phyloP scores from a whole-genome alignment of 805 yeast species.

The Teunomyces funiuensis region DNA sequence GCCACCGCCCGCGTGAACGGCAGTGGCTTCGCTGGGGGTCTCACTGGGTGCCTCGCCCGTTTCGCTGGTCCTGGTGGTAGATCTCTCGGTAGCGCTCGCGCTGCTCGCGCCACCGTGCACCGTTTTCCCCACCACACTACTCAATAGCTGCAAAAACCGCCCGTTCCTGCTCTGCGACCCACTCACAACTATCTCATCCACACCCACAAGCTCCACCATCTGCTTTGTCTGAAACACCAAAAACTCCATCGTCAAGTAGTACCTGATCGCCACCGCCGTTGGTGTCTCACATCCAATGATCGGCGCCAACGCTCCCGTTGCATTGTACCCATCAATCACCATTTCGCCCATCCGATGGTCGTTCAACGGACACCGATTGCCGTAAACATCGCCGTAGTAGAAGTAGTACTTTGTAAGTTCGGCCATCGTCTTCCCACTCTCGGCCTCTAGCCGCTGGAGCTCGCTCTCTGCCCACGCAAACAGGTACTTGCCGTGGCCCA shows the following conservation, averaged over 20 bases:
- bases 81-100: too few species aligned
- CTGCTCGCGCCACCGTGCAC: slow-evolving; percentile 27
- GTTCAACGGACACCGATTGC: slow-evolving; percentile 58
- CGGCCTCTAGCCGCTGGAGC: slow-evolving; percentile 22
- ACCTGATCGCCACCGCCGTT: slow-evolving; percentile 38
- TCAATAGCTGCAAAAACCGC: slow-evolving; percentile 30
- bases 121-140: slow-evolving; percentile 17
- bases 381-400: slow-evolving; percentile 56
- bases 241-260: slow-evolving; percentile 50
- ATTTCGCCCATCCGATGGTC: slow-evolving; percentile 50
- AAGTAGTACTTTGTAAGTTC: slow-evolving; percentile 35
- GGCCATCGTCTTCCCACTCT: slow-evolving; percentile 18
- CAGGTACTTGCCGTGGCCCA: slow-evolving; percentile 3
- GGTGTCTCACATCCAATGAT: slow-evolving; percentile 28
- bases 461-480: slow-evolving; percentile 19
- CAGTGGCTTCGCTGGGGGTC: too few species aligned
- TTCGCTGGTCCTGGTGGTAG: too few species aligned
- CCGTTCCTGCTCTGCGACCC: slow-evolving; percentile 56
- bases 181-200: slow-evolving; percentile 40
- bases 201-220: slow-evolving; percentile 26
- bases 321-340: slow-evolving; percentile 45
- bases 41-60: too few species aligned
- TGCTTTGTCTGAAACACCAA: slow-evolving; percentile 50
- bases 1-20: too few species aligned
- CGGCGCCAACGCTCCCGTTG: slow-evolving; percentile 7